These are phyloP conservation scores for Pythium utonaiense DNA, from an alignment of 352 stramenopile species.

Conservation along the genomic window DNA sequence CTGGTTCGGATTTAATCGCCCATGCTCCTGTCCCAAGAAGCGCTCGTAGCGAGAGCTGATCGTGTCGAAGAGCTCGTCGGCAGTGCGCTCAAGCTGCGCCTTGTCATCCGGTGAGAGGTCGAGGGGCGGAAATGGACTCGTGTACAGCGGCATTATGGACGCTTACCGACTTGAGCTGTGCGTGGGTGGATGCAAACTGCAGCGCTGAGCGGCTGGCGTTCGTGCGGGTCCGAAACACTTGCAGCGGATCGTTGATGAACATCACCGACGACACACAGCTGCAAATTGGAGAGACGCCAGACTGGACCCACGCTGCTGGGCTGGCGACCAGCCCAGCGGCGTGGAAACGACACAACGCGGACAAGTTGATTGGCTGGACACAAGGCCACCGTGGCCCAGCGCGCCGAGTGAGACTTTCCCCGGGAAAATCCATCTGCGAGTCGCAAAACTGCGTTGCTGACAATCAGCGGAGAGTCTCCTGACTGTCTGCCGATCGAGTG, in stretches of 20 bases:
- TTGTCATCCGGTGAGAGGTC: constrained; percentile 43
- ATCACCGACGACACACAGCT: not conserved
- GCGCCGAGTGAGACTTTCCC: not conserved
- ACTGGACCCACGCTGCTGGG: too few relatives aligned
- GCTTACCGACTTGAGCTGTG: too few relatives aligned
- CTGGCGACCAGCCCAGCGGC: too few relatives aligned
- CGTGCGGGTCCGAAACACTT: too few relatives aligned
- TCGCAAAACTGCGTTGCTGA: not conserved
- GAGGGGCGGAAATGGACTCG: constrained; percentile 44
- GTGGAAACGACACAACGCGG: not conserved
- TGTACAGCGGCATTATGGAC: constrained; percentile 23
- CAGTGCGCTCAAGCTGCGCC: constrained; percentile 34
- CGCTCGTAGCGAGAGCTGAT: constrained; percentile 37
- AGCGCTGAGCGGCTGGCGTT: too few relatives aligned
- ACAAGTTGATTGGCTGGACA: not conserved
- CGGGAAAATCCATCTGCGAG: not conserved
- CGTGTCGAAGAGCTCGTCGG: constrained; percentile 41
- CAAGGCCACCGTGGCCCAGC: not conserved
- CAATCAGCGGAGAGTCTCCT: too few relatives aligned
- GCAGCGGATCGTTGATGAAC: not conserved
- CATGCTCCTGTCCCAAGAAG: constrained; percentile 34
- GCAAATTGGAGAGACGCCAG: too few relatives aligned
- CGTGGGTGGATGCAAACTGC: too few relatives aligned
- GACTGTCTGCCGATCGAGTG: too few relatives aligned
- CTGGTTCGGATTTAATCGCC: constrained; percentile 28